Evolutionary conservation across 352 stramenopile species (phyloP), one percentile per base, ranked within the genome.

Genomic region (Phytophthora tubulina): DNA sequence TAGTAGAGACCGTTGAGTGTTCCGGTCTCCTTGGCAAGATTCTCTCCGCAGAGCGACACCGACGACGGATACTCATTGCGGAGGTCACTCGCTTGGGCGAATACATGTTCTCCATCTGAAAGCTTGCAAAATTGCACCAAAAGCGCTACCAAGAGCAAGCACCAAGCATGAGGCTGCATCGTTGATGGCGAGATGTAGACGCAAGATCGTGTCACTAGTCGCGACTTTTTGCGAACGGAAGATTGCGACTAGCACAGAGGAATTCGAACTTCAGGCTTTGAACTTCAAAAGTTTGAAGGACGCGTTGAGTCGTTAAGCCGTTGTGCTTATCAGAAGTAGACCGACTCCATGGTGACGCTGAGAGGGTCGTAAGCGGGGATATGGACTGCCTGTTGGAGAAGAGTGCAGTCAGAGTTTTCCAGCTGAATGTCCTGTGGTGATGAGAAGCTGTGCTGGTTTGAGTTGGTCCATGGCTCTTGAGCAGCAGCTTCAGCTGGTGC

Each of bases 1-100:
- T 93, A 95, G 74, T 85, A 94, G 35, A 96, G 59, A 50, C 65
- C 81, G 45, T 91, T 84, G 21, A 96, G 58, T 15, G 73, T 85
- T 2, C 85, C 89, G 0, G 83, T 90, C 46, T 92, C 76, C 36
- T 82, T 84, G 36, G 41, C 50, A n/a, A 89, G 41, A 33, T 84
- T 68, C 51, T 96, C 87, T 30, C 85, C 87, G 48, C 89, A 96
- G 10, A 96, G 61, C 27, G 84, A 90, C 38, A 32, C 27, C 8
- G 57, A 35, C 3, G 74, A 74, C 14, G 70, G 66, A 32, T 66
- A 67, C 14, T 62, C 21, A 4, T 50, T 66, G 10, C 17, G 48
- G 32, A 88, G 50, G 1, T 79, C 76, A n/a, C 62, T 81, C 11
- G 78, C 80, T 13, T 76, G 54, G 6, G 64, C 76, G 8, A 73